Percentiles rank a stretch among this genome's conserved stretches.
Evolutionary conservation across 1,284 basidiomycete genomes (phyloP).

Genomic region (Cystobasidiaceae sp.): DNA sequence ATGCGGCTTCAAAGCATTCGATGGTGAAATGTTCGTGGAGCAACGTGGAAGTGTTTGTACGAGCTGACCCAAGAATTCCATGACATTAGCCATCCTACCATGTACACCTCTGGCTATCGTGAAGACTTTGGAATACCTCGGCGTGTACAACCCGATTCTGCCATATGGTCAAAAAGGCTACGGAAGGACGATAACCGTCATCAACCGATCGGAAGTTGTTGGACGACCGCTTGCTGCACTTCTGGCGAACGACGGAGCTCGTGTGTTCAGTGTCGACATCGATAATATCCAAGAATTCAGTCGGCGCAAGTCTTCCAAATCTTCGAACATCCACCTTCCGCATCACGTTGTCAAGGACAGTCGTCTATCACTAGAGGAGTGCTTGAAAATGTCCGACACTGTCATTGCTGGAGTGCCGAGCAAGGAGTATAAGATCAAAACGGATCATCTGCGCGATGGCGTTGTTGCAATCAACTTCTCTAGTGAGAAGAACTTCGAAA

Average conservation of each 20-base stretch:
- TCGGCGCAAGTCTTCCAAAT: constrained; percentile 38
- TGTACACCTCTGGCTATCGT: constrained; percentile 93
- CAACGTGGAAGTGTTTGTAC: neutral
- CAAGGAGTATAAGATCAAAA: constrained; percentile 82
- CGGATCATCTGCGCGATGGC: constrained; percentile 82
- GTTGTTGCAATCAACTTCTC: constrained; percentile 90
- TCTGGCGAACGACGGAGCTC: constrained; percentile 89
- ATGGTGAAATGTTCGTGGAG: constrained; percentile 14
- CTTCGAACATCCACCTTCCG: constrained; percentile 57
- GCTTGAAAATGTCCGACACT: constrained; percentile 75
- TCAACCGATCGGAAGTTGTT: constrained; percentile 95
- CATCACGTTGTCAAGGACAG: constrained; percentile 73
- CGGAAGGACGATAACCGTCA: constrained; percentile 86
- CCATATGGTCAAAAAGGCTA: constrained; percentile 92
- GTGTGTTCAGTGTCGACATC: constrained; percentile 90
- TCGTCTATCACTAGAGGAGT: constrained; percentile 63
- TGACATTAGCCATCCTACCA: constrained; percentile 73
- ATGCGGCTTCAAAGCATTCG: neutral
- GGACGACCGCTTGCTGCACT: constrained; percentile 90
- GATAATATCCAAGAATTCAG: constrained; percentile 72
- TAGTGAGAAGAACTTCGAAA: constrained; percentile 94
- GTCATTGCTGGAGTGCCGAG: constrained; percentile 85
- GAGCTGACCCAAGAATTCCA: neutral
- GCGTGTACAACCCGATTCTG: constrained; percentile 86
- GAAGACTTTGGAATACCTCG: constrained; percentile 83